phyloP scores from a whole-genome alignment of 2,329 filamentous ascomycete species.

The Raffaelea arxii region DNA sequence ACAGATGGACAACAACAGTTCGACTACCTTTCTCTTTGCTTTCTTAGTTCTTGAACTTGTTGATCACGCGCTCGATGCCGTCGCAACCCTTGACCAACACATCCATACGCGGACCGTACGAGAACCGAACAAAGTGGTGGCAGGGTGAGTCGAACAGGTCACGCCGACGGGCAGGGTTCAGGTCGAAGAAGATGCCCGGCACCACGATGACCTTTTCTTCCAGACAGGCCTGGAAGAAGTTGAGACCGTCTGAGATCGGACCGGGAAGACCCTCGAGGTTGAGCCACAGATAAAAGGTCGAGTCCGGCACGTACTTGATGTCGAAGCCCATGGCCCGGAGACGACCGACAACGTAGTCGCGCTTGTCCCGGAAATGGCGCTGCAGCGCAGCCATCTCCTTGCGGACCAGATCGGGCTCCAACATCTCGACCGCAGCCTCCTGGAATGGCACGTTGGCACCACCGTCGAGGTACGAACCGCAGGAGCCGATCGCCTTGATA shows the following conservation, averaged over 20 bases:
- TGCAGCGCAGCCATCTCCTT: constrained; percentile 86
- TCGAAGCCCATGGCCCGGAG: constrained; percentile 80
- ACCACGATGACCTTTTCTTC: constrained; percentile 95
- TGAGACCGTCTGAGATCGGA: constrained; percentile 84
- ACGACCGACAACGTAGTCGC: constrained; percentile 77
- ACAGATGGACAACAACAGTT: neutral
- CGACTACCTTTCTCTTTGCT: no score
- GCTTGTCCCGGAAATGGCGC: constrained; percentile 80
- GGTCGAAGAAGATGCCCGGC: constrained; percentile 93
- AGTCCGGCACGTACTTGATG: constrained; percentile 75
- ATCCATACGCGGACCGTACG: constrained; percentile 76
- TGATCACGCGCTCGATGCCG: constrained; percentile 73
- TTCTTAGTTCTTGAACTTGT: no score
- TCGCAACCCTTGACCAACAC: constrained; percentile 69
- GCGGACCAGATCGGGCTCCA: constrained; percentile 74
- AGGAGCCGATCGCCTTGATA: constrained; percentile 84
- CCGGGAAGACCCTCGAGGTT: constrained; percentile 60
- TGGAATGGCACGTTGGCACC: constrained; percentile 94
- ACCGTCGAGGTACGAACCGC: constrained; percentile 88
- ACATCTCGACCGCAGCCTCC: constrained; percentile 84
- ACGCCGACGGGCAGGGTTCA: constrained; percentile 81
- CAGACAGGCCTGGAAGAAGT: constrained; percentile 92
- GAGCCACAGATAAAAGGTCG: constrained; percentile 85
- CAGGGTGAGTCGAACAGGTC: constrained; percentile 93
- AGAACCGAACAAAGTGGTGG: constrained; percentile 81